Base-by-base conservation (phyloP, 2,329 filamentous ascomycete genomes). In the Penicillium brasilianum region DNA sequence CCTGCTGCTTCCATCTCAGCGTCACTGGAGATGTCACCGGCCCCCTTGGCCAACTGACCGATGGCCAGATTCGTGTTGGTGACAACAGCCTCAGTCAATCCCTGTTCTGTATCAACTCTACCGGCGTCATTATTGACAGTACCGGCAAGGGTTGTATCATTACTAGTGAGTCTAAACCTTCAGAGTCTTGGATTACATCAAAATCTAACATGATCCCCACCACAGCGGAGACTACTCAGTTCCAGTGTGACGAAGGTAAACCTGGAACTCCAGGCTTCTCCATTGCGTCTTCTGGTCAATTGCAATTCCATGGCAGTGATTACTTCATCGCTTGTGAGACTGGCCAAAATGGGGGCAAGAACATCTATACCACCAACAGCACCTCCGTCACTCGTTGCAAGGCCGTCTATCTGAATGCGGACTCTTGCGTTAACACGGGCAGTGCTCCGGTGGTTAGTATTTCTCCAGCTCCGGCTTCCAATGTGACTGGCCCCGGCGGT, bases 271-370 rank as follows among this genome's bases (percentile, higher is more conserved):
- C 80, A 34, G 87, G 87, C 32, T 90, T 89, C 75, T 77, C 78
- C 8, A 80, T 89, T 60, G 79, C 75, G 49, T 82, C 82, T 28
- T 75, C 84, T 61, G 87, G 87, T 36, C 69, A 73, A 7, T 70
- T 90, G 20, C 78, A 78, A 2, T 85, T 83, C 74, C 76, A 85
- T 34, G 83, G 82, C 49, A 81, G 78, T 67, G 73, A 78, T 3
- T 76, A 76, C 30, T 90, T 90, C 73, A 86, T 84, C 69, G 83
- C 86, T 46, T 90, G 88, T 71, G 81, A 84, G 30, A 87, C 86
- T 20, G 77, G 76, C 28, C 65, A 77, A 55, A 74, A 78, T 48
- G 71, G 69, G 25, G 77, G 73, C 28, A 62, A 75, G 61, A 81
- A 82, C 63, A 68, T 82, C 66, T 81, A 80, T 64, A 79, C 72